Base-by-base conservation (phyloP, 2,329 filamentous ascomycete genomes). In the Neoscytalidium dimidiatum region DNA sequence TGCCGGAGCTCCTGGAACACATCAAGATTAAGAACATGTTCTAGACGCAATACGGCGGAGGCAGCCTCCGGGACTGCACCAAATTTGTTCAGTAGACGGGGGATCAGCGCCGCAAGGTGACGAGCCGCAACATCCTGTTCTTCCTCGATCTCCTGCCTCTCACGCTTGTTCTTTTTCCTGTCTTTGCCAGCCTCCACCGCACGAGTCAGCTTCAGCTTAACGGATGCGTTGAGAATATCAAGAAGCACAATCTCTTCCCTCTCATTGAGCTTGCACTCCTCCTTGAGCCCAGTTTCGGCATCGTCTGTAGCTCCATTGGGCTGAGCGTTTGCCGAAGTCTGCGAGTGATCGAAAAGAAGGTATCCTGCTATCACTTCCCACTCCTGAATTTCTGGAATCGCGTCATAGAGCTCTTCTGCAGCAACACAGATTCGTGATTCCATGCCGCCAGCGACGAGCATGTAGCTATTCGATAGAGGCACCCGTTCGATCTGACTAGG, bases 361-460 rank as follows among this genome's bases (percentile, higher is more conserved):
- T 97, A 99, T 17, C 93, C 93, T 28, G 93, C 90, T 64, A 99
- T 79, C 4, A 91, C 85, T 73, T 96, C 92, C 95, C 95, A 99
- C 65, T 93, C 88, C 69, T 88, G 87, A 31, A 97, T 85, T 71
- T 95, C 92, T 0, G 88, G 83, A 66, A 97, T 86, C 70, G 90
- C 90, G 68, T 95, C 91, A 71, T 92, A 96, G 4, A 98, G 84
- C 0, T 89, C 91, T 75, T 96, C 91, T 0, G 93, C 91, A 19
- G 94, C 94, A 29, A 97, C 84, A 3, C 91, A 90, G 71, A 96
- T 93, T 58, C 94, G 87, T 0, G 92, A 95, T 68, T 96, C 92
- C 0, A 89, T 83, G 1, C 87, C 84, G 52, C 84, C 82, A 35
- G 88, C 85, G 67, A 90, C 87, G 28, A 92, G 74, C 28, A 89